Base-by-base conservation (phyloP, 495 filamentous ascomycete genomes). In the Cercophora sp. region DNA sequence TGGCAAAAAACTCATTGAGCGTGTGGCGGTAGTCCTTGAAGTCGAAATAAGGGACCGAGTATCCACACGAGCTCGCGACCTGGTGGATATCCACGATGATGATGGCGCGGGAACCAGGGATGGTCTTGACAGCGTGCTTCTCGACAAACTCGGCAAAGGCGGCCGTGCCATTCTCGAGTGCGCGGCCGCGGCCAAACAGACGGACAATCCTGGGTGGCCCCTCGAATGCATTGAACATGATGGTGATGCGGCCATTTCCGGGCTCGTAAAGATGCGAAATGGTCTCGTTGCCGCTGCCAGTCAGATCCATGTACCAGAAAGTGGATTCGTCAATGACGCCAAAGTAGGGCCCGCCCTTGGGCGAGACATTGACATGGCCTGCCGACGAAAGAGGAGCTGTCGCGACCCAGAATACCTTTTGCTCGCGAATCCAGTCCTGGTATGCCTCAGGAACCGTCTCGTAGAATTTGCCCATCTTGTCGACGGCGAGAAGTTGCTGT, bases 181-280 rank as follows among this genome's bases (percentile, higher is more conserved):
- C 82, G 2, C 67, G 70, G 0, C 85, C 87, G 39, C 64, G 76
- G 39, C 87, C 86, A 61, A 85, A 91, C n/a, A 89, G 66, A 2
- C 87, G 65, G 51, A 89, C 53, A 56, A 91, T 91, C 51, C 79
- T 75, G 2, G 87, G 87, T 1, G 72, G 63, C 0, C 69, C 67
- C 8, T 79, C 79, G 60, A 90, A 91, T 4, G 80, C 79, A 56
- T 79, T 85, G 69, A 89, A 88, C 71, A 87, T 78, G 52, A 88
- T 62, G 0, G 87, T 88, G 22, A 87, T 75, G 10, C 87, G 75
- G 16, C 84, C 85, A 61, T 90, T 90, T 13, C 58, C 63, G 0
- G 70, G 68, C 57, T 91, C 87, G 52, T 87, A 82, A 4, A 88
- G 60, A 58, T 90, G 87, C 2, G 75, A 69, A 39, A 91, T 82